These are phyloP conservation scores for Camellia oleifera DNA, from an alignment of 179 eudicot genomes.

Conservation along the genomic window DNA sequence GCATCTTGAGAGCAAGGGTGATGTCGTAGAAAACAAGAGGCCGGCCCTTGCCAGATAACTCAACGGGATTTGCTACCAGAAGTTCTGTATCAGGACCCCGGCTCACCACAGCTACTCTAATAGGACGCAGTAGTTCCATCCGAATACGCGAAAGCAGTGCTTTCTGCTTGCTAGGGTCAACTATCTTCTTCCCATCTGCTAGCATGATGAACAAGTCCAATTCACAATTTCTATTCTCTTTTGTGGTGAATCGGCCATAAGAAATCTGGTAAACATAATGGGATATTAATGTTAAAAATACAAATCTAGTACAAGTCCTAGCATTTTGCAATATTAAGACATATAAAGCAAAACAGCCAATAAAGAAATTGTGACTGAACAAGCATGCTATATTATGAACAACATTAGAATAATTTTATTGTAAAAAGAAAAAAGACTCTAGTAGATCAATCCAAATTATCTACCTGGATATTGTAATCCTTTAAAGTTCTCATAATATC, in stretches of 20 bases:
- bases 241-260: slow-evolving; percentile 69
- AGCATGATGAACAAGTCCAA: slow-evolving; percentile 82
- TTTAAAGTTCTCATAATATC: slow-evolving; percentile 85
- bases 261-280: slow-evolving; percentile 49
- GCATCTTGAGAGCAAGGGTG: slow-evolving; percentile 85
- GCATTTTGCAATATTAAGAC: neutral
- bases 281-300: neutral
- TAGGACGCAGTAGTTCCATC: slow-evolving; percentile 61
- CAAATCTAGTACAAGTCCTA: neutral
- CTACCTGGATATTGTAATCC: slow-evolving; percentile 90
- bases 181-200: slow-evolving; percentile 85
- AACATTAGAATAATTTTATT: neutral
- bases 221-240: slow-evolving; percentile 56
- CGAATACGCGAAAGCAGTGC: slow-evolving; percentile 53
- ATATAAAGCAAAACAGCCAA: neutral
- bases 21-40: slow-evolving; percentile 80
- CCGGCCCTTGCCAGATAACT: slow-evolving; percentile 84
- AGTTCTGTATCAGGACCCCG: slow-evolving; percentile 91
- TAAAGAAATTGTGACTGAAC: neutral
- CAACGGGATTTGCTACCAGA: slow-evolving; percentile 88
- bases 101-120: slow-evolving; percentile 68
- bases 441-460: too few relatives aligned
- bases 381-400: neutral
- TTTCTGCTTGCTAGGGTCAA: slow-evolving; percentile 64
- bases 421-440: neutral